Evolutionary conservation across 2,329 filamentous ascomycete species (phyloP).

Genomic region (Fusarium poae): DNA sequence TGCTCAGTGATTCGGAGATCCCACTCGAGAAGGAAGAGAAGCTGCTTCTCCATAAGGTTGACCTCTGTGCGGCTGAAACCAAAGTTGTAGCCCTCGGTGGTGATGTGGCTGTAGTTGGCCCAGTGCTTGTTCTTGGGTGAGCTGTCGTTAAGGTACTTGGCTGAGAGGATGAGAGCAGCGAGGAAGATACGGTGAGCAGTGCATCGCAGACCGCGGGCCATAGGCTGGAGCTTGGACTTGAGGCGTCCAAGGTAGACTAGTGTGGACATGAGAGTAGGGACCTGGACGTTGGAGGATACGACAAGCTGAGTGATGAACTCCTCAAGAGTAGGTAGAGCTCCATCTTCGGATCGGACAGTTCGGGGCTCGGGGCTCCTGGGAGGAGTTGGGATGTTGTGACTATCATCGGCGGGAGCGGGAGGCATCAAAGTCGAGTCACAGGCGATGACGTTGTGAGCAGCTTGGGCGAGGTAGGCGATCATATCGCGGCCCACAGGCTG

Average conservation of each 20-base stretch:
- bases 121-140: conserved; percentile 99
- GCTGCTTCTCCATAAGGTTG: conserved; percentile 99
- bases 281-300: conserved; percentile 93
- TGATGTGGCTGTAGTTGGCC: conserved; percentile 91
- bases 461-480: conserved; percentile 81
- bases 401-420: conserved; percentile 53
- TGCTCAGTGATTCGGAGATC: conserved; percentile 87
- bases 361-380: conserved; percentile 64
- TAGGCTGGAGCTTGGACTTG: conserved; percentile 86
- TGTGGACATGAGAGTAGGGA: conserved; percentile 96
- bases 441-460: conserved; percentile 82
- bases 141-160: conserved; percentile 98
- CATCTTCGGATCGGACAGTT: conserved; percentile 62
- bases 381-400: conserved; percentile 62
- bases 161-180: conserved; percentile 84
- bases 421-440: conserved; percentile 76
- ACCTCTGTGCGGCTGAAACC: conserved; percentile 96
- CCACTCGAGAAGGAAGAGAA: conserved; percentile 95
- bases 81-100: conserved; percentile 74
- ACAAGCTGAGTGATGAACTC: conserved; percentile 94
- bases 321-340: conserved; percentile 81
- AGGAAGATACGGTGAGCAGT: conserved; percentile 98
- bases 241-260: conserved; percentile 92
- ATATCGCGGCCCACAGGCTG: conserved; percentile 80
- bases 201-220: conserved; percentile 95